Conservation (phyloP, 2,329 filamentous ascomycete genomes). For the Xylariales sp. region DNA sequence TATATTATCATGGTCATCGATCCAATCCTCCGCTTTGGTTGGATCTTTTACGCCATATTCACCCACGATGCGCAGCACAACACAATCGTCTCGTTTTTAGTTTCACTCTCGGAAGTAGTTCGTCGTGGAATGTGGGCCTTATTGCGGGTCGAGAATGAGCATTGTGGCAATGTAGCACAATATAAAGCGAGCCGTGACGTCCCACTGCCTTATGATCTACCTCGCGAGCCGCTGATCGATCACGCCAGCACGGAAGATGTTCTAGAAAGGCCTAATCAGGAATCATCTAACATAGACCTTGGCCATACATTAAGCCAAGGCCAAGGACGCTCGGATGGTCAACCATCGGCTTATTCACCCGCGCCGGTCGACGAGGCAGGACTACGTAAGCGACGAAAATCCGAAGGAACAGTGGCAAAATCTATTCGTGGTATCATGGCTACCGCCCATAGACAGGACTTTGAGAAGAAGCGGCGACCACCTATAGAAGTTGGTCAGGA, state of each 20-base stretch:
- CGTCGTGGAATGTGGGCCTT: conserved; percentile 91
- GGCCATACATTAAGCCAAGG: conserved; percentile 39
- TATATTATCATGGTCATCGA: conserved; percentile 87
- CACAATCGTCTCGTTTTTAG: conserved; percentile 81
- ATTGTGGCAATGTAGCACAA: conserved; percentile 89
- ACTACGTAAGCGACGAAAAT: conserved; percentile 41
- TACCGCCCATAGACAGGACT: conserved; percentile 89
- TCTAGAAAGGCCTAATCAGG: conserved; percentile 25
- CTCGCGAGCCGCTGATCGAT: conserved; percentile 57
- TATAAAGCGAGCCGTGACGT: conserved; percentile 92
- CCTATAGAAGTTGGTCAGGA: conserved; percentile 53
- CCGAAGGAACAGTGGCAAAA: conserved; percentile 45
- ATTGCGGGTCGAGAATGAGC: conserved; percentile 96
- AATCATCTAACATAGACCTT: conserved; percentile 34
- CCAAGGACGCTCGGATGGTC: conserved; percentile 22
- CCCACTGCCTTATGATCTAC: conserved; percentile 80
- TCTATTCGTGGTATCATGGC: conserved; percentile 75
- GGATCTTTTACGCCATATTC: conserved; percentile 94
- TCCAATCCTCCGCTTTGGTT: conserved; percentile 88
- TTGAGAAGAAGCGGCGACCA: conserved; percentile 78
- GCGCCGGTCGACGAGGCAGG: conserved; percentile 41
- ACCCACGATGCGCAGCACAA: conserved; percentile 84
- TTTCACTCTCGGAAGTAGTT: conserved; percentile 82
- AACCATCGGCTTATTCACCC: conserved; percentile 32
- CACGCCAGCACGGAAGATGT: conserved; percentile 54